Evolutionary conservation across 495 filamentous ascomycete genomes (phyloP).

Genomic region (Trichoderma parareesei): DNA sequence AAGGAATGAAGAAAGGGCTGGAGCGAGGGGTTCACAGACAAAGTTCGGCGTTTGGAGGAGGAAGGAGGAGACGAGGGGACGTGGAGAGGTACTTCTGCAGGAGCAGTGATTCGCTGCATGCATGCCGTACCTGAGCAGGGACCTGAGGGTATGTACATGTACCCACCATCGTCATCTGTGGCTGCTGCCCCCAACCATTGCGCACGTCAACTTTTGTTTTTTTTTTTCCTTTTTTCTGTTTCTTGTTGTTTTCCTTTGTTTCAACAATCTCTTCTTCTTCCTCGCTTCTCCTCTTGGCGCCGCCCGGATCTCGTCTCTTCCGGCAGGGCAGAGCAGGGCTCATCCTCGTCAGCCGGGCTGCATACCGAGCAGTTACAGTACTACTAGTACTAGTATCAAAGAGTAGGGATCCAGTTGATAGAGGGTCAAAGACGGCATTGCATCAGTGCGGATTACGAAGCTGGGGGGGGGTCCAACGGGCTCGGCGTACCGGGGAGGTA

Average conservation of each 20-base stretch:
- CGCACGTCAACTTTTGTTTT: neutral
- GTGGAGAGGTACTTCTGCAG: neutral
- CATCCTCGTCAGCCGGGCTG: neutral
- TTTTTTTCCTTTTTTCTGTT: neutral
- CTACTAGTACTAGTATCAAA: neutral
- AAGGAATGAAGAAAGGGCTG: too few relatives aligned
- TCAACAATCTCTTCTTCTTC: neutral
- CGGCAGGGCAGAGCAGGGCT: neutral
- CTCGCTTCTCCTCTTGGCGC: neutral
- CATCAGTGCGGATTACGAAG: constrained; percentile 2
- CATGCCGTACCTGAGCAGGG: too few relatives aligned
- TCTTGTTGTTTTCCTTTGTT: neutral
- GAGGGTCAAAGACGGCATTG: neutral
- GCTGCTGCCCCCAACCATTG: neutral
- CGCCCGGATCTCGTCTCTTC: neutral
- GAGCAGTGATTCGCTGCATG: too few relatives aligned
- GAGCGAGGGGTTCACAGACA: too few relatives aligned
- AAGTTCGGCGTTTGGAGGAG: neutral
- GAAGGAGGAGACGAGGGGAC: neutral
- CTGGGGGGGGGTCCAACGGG: neutral
- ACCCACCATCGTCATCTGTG: neutral
- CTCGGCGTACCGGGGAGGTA: neutral
- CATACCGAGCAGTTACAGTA: neutral
- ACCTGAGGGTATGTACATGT: neutral
- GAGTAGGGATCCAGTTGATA: neutral